Percentiles rank a stretch among this genome's conserved stretches.
Conservation (phyloP, 768 basidiomycete species). For the Xerocomellus amylosporus region DNA sequence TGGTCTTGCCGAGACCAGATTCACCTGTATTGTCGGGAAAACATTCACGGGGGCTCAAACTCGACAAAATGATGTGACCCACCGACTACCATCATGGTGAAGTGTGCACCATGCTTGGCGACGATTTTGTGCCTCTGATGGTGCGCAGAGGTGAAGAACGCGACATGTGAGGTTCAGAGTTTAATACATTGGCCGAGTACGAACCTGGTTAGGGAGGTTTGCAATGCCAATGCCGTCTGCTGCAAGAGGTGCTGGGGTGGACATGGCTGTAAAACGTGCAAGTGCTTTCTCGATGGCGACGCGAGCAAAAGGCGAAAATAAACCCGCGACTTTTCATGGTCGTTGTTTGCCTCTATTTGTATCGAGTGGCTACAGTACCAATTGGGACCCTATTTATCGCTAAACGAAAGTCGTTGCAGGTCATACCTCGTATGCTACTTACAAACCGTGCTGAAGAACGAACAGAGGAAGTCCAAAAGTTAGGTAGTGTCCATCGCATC, state of each 20-base stretch:
- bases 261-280: conserved; percentile 20
- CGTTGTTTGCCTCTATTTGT: conserved; percentile 27
- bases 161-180: not conserved
- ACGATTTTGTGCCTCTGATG: conserved; percentile 99
- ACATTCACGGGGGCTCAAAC: not conserved
- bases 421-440: too few species aligned
- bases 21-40: conserved; percentile 57
- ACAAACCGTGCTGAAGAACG: too few species aligned
- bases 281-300: conserved; percentile 20
- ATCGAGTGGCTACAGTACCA: conserved; percentile 24
- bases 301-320: conserved; percentile 18
- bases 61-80: not conserved
- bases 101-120: conserved; percentile 94
- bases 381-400: too few species aligned
- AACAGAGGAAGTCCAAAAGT: too few species aligned
- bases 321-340: conserved; percentile 24
- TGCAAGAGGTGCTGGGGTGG: conserved; percentile 31
- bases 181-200: conserved; percentile 12
- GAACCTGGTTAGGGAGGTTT: conserved; percentile 96
- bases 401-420: too few species aligned
- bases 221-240: conserved; percentile 89
- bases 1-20: conserved; percentile 96
- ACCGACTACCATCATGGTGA: conserved; percentile 99
- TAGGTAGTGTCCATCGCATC: conserved; percentile 20
- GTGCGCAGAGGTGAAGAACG: conserved; percentile 1